Percentiles rank a stretch among this genome's conserved stretches.
Evolutionary conservation across 345 rosid genomes (phyloP).

Genomic region (Combretum micranthum): DNA sequence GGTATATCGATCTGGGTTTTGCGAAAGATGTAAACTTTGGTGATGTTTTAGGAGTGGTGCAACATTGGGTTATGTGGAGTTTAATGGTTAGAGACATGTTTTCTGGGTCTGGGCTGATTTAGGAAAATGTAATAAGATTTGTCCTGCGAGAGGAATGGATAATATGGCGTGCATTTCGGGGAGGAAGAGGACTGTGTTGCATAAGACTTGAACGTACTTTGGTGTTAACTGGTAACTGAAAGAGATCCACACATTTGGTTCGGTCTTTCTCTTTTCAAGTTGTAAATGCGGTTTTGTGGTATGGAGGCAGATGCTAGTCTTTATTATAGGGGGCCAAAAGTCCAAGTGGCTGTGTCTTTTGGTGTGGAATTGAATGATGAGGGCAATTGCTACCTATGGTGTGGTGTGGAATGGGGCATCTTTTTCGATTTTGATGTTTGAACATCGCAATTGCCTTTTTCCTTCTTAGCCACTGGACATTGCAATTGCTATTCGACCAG

Average conservation of each 20-base stretch:
- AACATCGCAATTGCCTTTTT: too few species aligned
- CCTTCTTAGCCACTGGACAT: too few species aligned
- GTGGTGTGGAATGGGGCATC: too few species aligned
- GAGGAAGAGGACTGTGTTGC: constrained; percentile 1
- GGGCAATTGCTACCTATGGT: too few species aligned
- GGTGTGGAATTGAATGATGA: too few species aligned
- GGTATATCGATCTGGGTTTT: constrained; percentile 28
- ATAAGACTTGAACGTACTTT: background rate
- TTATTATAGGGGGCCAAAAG: too few species aligned
- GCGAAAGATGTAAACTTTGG: constrained; percentile 22
- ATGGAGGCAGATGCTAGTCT: too few species aligned
- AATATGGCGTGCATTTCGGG: constrained; percentile 15
- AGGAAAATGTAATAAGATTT: background rate
- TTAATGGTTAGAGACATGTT: constrained; percentile 49
- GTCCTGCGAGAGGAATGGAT: background rate
- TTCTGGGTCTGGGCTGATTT: background rate
- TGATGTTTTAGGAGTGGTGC: constrained; percentile 1
- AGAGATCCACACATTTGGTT: constrained; percentile 44
- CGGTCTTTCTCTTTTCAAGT: too few species aligned
- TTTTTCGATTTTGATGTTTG: too few species aligned
- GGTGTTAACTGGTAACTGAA: constrained; percentile 4
- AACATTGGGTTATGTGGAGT: constrained; percentile 20
- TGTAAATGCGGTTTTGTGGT: too few species aligned
- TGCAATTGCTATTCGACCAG: too few species aligned
- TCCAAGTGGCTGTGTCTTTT: too few species aligned